A percentile compares a stretch with the other conserved stretches of the same genome.
Conservation (phyloP, 83 land plant genomes). For the Diphasiastrum complanatum region DNA sequence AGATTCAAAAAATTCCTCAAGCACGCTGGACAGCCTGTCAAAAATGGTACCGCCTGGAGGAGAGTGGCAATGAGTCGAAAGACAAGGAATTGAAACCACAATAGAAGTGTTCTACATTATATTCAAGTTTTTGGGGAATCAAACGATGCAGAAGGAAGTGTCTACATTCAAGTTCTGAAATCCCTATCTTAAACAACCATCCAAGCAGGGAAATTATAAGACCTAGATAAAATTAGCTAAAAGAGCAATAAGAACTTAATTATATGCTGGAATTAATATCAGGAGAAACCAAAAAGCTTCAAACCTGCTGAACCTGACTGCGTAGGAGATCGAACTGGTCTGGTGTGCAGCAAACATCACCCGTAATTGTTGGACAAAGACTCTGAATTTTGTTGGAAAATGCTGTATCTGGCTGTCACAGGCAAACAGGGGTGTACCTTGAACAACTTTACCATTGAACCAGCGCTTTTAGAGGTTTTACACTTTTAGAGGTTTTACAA, state of each 20-base stretch:
- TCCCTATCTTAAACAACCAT: too few species aligned
- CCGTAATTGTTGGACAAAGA: constrained; percentile 82
- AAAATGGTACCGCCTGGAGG: constrained; percentile 86
- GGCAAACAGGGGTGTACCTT: too few species aligned
- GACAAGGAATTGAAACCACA: background rate
- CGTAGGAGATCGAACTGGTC: constrained; percentile 69
- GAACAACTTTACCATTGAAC: background rate
- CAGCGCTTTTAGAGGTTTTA: background rate
- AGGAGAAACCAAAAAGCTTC: background rate
- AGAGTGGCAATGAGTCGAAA: background rate
- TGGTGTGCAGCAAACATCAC: constrained; percentile 77
- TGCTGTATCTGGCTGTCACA: constrained; percentile 62
- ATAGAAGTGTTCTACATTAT: background rate
- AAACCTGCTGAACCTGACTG: constrained; percentile 82
- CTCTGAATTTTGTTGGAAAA: constrained; percentile 86
- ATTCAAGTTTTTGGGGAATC: too few species aligned
- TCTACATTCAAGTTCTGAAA: too few species aligned
- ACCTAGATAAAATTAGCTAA: background rate
- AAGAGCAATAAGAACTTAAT: background rate
- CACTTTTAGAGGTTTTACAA: too few species aligned
- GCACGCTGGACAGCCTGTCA: constrained; percentile 98
- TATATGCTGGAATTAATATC: background rate
- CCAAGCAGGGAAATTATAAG: too few species aligned
- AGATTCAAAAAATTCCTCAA: constrained; percentile 83
- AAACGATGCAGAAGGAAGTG: too few species aligned